Evolutionary conservation across 352 stramenopile species (phyloP), one percentile per base, ranked within the genome.

Genomic region (Nothophytophthora sp.): DNA sequence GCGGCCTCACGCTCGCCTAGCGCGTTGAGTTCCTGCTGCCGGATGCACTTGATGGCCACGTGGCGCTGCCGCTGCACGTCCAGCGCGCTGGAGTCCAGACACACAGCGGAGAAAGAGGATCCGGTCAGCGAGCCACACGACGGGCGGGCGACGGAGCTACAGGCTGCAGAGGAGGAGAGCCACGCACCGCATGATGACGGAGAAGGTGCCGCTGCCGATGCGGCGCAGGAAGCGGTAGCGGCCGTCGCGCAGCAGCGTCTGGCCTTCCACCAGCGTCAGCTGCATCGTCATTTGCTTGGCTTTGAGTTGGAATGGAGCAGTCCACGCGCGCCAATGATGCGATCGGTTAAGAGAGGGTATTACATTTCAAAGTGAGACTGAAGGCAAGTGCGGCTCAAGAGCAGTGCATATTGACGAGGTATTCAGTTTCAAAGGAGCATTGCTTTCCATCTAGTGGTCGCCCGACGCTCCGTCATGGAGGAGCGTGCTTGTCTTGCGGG

Each of bases 181-280:
- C 16, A 59, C 69, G 28, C 39, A 88, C 75, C 73, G 60, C 47
- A 92, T 71, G 51, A 92, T 84, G 50, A 81, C 50, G 23, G 78
- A 67, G 52, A 88, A 92, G 13, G 78, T 88, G 50, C 81, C 81
- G 45, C 63, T 78, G 50, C 72, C 81, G 47, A 92, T 73, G 54
- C 79, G 72, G 24, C 70, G 74, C 22, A 88, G 70, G 64, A 89
- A 90, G 61, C 78, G 78, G 50, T 87, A 90, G 70, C 81, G 81
- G 5, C 72, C 79, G 42, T 61, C 58, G 25, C 66, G 66, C 30
- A 90, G 62, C 46, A 86, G 61, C 49, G 78, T 90, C 48, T 88
- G 76, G 8, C 81, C 78, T 62, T 92, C 79, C 34, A 88, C 76
- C 5, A 88, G 45, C 20, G 71, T 62, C 40, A n/a, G n/a, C n/a